Evolutionary conservation across 805 yeast species (phyloP), one percentile per base, ranked within the genome.

Genomic region (Kodamaea laetipori): DNA sequence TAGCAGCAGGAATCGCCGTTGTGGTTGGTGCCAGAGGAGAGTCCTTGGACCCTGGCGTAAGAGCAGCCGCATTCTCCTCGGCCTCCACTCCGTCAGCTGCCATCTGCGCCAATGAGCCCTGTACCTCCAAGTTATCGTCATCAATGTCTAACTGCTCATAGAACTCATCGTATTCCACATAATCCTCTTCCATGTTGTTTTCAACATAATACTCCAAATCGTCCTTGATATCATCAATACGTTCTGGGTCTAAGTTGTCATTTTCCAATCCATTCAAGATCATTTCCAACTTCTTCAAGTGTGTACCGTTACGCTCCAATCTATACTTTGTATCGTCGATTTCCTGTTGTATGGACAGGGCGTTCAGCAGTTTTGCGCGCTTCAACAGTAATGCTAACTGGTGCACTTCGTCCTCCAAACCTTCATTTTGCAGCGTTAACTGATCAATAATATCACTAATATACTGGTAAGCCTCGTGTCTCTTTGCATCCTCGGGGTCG

Each of bases 191-290:
- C 63, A 86, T 94, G 59, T 92, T 92, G 50, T 89, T 86, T 54
- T 94, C 98, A 23, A 94, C 94, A 63, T 88, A 90, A 67, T 94
- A 92, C 53, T 80, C 86, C 61, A 92, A 86, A 62, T 92, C 98
- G 41, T 92, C 98, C 59, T 84, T 82, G 45, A 89, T 79, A 16
- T 76, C 83, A 54, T 83, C 83, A 7, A 92, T 80, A 40, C 79
- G 77, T 13, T 86, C 95, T 2, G 90, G 84, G 27, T 84, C 89
- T 49, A 94, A 66, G 36, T 80, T 84, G 50, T 88, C 92, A 61
- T 84, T 87, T 47, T 87, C 96, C 40, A 94, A 64, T 57, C 82
- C 72, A 49, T 90, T 77, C 50, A 90, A 69, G 34, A 92, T 80
- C 44, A 76, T 79, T 61, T 94, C 98, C 59, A 94, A 72, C 59